Conservation (phyloP, 2,329 filamentous ascomycete species). For the Pseudocercospora cruenta region DNA sequence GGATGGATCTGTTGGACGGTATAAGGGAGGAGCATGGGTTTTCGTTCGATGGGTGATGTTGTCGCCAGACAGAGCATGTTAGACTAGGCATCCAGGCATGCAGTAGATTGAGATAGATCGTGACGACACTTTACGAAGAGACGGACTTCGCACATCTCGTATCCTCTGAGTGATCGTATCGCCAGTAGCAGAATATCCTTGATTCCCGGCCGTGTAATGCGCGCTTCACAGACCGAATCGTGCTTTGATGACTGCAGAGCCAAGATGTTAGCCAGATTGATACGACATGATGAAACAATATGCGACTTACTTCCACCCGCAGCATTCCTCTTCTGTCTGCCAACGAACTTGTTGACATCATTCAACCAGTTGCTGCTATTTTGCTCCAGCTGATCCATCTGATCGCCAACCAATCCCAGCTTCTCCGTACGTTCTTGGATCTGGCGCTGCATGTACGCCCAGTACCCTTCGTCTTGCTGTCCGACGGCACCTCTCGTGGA, state of each 20-base stretch:
- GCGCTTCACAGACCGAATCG: constrained; percentile 33
- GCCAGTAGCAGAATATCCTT: too few relatives aligned
- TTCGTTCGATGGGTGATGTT: not conserved
- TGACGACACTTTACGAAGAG: too few relatives aligned
- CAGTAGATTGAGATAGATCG: too few relatives aligned
- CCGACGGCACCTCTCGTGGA: constrained; percentile 26
- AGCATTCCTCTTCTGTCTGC: constrained; percentile 83
- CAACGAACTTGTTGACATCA: constrained; percentile 84
- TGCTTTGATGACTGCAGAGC: constrained; percentile 34
- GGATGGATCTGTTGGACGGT: constrained; percentile 15
- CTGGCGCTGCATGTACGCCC: constrained; percentile 81
- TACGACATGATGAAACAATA: not conserved
- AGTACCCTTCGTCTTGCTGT: constrained; percentile 63
- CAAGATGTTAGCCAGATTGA: constrained; percentile 10
- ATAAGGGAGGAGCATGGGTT: constrained; percentile 12
- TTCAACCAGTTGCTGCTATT: constrained; percentile 82
- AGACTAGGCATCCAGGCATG: too few relatives aligned
- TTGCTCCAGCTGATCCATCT: constrained; percentile 79
- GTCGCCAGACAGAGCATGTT: too few relatives aligned
- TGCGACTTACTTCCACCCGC: constrained; percentile 62
- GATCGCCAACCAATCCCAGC: constrained; percentile 79
- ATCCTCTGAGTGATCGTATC: too few relatives aligned
- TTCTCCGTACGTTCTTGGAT: constrained; percentile 90
- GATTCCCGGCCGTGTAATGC: not conserved
- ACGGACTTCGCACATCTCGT: too few relatives aligned